Evolutionary conservation across 2,329 filamentous ascomycete species (phyloP), one percentile per base, ranked within the genome.

Genomic region (Aspergillus fijiensis): DNA sequence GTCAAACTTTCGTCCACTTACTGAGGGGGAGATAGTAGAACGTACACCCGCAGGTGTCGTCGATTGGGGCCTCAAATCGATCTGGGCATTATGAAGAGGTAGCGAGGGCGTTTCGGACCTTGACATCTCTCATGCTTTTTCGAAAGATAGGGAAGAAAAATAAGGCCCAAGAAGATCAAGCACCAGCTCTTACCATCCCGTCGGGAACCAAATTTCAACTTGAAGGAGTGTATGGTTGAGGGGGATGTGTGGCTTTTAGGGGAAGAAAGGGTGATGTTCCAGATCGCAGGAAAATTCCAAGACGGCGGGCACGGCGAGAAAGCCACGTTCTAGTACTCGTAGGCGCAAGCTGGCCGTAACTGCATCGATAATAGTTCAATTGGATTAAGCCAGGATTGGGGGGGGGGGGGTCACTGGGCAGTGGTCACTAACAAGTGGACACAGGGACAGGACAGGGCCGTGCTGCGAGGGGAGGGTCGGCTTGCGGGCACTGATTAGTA

Each of bases 81-180:
- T 67, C 64, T 71, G 73, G 69, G 80, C 79, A 80, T 85, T 81
- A 76, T 83, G 81, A 68, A 85, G 76, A 68, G 85, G 85, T 63
- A 87, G 76, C 64, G 82, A 79, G 68, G 85, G 84, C 65, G 84
- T 84, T 66, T 80, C 79, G 72, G 82, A 81, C 77, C 81, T 84
- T 77, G 85, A 87, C 85, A 88, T 88, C 72, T 86, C 79, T 81
- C 80, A 83, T 74, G 70, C 72, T 71, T 69, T 70, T 62, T 55
- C 64, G 52, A 11, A 45, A 27, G 31, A 45, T 55, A 54, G n/a
- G 47, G 47, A 42, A 55, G 39, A 48, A 45, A 60, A 60, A 60
- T 50, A 58, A 29, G 61, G 57, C 39, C 58, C 57, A 55, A 60
- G 62, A 60, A 64, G 56, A 61, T 64, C 59, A 63, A 60, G 57